Evolutionary conservation across 2,329 filamentous ascomycete species (phyloP).

Genomic region (Chrysosporium queenslandicum): DNA sequence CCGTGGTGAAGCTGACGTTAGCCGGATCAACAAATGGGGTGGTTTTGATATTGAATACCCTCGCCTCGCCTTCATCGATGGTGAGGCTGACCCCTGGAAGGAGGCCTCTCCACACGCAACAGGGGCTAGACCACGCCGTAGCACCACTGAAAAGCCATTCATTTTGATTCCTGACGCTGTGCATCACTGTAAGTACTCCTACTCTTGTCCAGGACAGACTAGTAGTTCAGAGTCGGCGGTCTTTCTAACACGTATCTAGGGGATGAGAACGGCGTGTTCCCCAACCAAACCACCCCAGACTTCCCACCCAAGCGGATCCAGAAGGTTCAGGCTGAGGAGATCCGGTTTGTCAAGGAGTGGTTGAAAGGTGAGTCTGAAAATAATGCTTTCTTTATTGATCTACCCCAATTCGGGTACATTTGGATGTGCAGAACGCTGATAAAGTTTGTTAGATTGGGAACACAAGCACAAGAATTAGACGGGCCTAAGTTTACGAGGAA

Average conservation of each 20-base stretch:
- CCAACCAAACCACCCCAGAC: constrained; percentile 42
- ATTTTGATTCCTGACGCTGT: constrained; percentile 64
- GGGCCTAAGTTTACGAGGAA: no score
- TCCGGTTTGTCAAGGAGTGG: constrained; percentile 43
- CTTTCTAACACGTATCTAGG: constrained; percentile 26
- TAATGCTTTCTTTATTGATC: not conserved
- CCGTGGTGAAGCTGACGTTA: constrained; percentile 50
- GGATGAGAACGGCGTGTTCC: constrained; percentile 44
- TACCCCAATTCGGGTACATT: not conserved
- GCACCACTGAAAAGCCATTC: constrained; percentile 57
- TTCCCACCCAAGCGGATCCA: constrained; percentile 41
- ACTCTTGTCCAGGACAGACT: constrained; percentile 28
- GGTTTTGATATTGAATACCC: constrained; percentile 62
- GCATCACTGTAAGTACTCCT: constrained; percentile 69
- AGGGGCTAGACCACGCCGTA: constrained; percentile 47
- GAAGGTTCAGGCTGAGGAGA: constrained; percentile 38
- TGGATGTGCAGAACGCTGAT: not conserved
- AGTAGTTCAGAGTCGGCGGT: not conserved
- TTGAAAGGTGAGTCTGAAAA: constrained; percentile 28
- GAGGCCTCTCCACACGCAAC: constrained; percentile 61
- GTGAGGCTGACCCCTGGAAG: constrained; percentile 70
- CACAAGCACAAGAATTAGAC: constrained; percentile 5
- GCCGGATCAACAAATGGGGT: constrained; percentile 65
- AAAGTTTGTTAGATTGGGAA: constrained; percentile 1
- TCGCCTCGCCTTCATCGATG: constrained; percentile 67